Conservation (phyloP, 352 stramenopile species). For the Phytopythium chamaehyphon region DNA sequence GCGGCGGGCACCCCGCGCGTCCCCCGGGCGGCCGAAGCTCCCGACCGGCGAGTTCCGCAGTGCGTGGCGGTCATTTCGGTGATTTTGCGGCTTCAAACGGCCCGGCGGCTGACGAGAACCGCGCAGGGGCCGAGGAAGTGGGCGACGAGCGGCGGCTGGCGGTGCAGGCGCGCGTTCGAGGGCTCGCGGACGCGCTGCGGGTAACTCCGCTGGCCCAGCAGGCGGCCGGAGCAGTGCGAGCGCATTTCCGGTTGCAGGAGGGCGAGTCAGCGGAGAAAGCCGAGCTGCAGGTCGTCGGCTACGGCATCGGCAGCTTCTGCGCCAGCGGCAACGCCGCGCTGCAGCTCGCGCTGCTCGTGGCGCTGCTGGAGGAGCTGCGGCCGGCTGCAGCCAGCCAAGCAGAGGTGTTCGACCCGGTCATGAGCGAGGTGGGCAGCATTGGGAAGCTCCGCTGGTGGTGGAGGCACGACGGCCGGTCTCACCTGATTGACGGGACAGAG, state of each 20-base stretch:
- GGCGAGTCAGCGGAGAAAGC: background rate
- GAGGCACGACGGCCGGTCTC: background rate
- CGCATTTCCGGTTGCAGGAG: slow-evolving; percentile 17
- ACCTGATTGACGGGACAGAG: slow-evolving; percentile 24
- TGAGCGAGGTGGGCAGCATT: slow-evolving; percentile 49
- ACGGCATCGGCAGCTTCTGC: slow-evolving; percentile 76
- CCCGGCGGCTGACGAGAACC: no score
- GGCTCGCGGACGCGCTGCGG: slow-evolving; percentile 26
- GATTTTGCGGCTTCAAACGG: no score
- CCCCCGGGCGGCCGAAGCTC: background rate
- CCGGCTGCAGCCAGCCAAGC: background rate
- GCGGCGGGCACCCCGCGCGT: background rate
- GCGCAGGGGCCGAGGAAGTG: slow-evolving; percentile 1
- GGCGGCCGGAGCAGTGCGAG: slow-evolving; percentile 15
- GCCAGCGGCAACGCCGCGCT: slow-evolving; percentile 69
- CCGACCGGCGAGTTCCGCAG: background rate
- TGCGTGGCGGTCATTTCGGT: no score
- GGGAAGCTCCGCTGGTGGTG: background rate
- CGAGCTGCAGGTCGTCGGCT: slow-evolving; percentile 40
- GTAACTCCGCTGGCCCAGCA: slow-evolving; percentile 24
- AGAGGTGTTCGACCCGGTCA: slow-evolving; percentile 76
- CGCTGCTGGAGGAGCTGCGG: slow-evolving; percentile 26
- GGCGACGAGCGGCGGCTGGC: slow-evolving; percentile 24
- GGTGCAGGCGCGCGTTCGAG: slow-evolving; percentile 33
- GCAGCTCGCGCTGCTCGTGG: slow-evolving; percentile 61